A percentile compares a stretch with the other conserved stretches of the same genome.
phyloP scores from a whole-genome alignment of 164 flowering plant genomes.

The Chloranthus sessilifolius region DNA sequence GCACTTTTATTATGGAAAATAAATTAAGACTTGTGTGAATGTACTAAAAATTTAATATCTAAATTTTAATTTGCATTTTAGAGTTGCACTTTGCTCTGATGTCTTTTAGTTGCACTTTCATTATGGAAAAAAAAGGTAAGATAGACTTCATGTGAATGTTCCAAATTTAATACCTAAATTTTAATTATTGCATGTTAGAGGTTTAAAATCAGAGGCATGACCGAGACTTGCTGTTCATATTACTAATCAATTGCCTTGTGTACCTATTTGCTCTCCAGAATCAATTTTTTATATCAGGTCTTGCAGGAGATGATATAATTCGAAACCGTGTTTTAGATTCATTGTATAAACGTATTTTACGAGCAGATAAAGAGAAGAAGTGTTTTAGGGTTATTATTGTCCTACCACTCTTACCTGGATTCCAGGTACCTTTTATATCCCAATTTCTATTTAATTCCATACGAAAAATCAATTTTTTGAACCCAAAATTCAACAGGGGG shows the following conservation, averaged over 20 bases:
- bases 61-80: too few species aligned
- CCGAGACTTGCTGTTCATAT: too few species aligned
- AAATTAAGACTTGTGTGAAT: too few species aligned
- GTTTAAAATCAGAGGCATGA: too few species aligned
- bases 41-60: too few species aligned
- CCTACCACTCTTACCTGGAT: conserved; percentile 94
- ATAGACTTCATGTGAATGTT: too few species aligned
- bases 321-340: conserved; percentile 87
- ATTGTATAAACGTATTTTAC: conserved; percentile 68
- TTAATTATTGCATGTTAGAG: too few species aligned
- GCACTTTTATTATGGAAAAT: too few species aligned
- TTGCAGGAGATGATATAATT: conserved; percentile 79
- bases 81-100: too few species aligned
- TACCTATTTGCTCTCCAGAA: conserved; percentile 54
- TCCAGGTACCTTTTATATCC: conserved; percentile 57
- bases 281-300: conserved; percentile 99
- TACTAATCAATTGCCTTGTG: conserved; percentile 17
- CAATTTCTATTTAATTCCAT: conserved; percentile 1
- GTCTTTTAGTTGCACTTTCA: too few species aligned
- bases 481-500: conserved; percentile 54
- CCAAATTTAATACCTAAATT: too few species aligned
- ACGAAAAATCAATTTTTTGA: not conserved
- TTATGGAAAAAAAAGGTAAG: too few species aligned
- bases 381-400: conserved; percentile 84
- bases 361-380: conserved; percentile 80